These are phyloP conservation scores for Cladophialophora bantiana DNA, from an alignment of 2,329 filamentous ascomycete genomes.

Conservation along the genomic window DNA sequence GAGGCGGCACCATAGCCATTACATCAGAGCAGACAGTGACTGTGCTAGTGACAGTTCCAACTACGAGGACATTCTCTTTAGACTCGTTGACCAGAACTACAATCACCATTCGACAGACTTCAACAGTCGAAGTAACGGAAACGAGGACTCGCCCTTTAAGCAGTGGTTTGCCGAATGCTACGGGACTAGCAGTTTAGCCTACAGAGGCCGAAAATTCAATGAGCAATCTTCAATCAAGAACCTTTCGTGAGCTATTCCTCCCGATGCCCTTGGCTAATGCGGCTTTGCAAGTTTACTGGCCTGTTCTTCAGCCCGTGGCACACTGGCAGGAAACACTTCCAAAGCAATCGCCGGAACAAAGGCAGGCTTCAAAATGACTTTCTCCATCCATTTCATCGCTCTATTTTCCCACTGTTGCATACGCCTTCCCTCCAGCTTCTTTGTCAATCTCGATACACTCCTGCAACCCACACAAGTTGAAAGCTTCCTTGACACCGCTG, in stretches of 20 bases:
- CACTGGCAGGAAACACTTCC: not conserved
- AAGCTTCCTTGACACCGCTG: constrained; percentile 49
- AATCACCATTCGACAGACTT: constrained; percentile 20
- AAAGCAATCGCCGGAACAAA: not conserved
- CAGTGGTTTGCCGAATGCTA: not conserved
- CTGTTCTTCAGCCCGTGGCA: not conserved
- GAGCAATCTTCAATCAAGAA: not conserved
- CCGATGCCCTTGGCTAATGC: not conserved
- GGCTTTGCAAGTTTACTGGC: not conserved
- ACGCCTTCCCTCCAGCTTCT: constrained; percentile 47
- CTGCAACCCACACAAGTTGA: constrained; percentile 53
- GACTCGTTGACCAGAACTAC: constrained; percentile 18
- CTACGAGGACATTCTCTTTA: constrained; percentile 21
- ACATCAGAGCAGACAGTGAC: constrained; percentile 24
- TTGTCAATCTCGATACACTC: constrained; percentile 52
- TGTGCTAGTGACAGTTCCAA: constrained; percentile 29
- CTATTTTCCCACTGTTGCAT: constrained; percentile 29
- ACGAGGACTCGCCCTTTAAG: constrained; percentile 21
- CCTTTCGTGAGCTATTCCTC: not conserved
- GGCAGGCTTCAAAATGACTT: not conserved
- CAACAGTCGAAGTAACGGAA: constrained; percentile 21
- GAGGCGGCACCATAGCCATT: not conserved
- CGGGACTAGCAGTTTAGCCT: not conserved
- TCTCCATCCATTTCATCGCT: not conserved
- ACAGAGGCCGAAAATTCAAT: not conserved